These are phyloP conservation scores for Salix suchowensis DNA, from an alignment of 345 rosid genomes.

Conservation along the genomic window DNA sequence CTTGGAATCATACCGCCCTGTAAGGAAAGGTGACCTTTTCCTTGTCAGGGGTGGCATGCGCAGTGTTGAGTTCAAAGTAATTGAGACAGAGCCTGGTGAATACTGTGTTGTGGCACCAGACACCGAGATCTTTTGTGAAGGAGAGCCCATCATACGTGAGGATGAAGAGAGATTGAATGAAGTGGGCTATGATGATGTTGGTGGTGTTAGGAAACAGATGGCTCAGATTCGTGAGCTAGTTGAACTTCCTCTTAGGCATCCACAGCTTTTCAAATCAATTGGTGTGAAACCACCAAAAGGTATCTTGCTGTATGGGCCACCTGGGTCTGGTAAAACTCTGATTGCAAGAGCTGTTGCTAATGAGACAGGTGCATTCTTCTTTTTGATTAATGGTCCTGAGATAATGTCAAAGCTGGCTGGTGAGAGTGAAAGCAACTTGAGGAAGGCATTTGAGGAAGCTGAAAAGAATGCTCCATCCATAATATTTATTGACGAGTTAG, in stretches of 20 bases:
- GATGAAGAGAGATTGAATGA: slow-evolving; percentile 10
- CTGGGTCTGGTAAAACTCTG: slow-evolving; percentile 9
- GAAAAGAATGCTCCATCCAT: slow-evolving; percentile 15
- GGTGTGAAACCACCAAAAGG: slow-evolving; percentile 12
- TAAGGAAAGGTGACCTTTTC: slow-evolving; percentile 9
- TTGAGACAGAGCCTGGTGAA: slow-evolving; percentile 10
- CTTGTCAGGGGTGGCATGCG: slow-evolving; percentile 11
- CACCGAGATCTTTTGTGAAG: slow-evolving; percentile 10
- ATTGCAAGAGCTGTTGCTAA: slow-evolving; percentile 14
- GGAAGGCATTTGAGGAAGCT: slow-evolving; percentile 13
- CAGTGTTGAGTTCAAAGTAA: slow-evolving; percentile 8
- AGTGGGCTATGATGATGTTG: slow-evolving; percentile 10
- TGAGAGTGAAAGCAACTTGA: slow-evolving; percentile 14
- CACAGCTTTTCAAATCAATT: slow-evolving; percentile 11
- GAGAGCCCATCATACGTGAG: slow-evolving; percentile 11
- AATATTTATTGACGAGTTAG: slow-evolving; percentile 8
- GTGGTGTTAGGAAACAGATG: slow-evolving; percentile 15
- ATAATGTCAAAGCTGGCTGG: slow-evolving; percentile 12
- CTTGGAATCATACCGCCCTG: slow-evolving; percentile 7
- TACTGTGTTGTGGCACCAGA: slow-evolving; percentile 11
- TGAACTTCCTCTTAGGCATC: slow-evolving; percentile 14
- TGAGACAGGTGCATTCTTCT: slow-evolving; percentile 11
- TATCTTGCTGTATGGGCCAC: slow-evolving; percentile 10
- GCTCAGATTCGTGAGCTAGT: slow-evolving; percentile 11
- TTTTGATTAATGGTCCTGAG: slow-evolving; percentile 10